Conservation (phyloP, 2,329 filamentous ascomycete genomes). For the Aureobasidium lini region DNA sequence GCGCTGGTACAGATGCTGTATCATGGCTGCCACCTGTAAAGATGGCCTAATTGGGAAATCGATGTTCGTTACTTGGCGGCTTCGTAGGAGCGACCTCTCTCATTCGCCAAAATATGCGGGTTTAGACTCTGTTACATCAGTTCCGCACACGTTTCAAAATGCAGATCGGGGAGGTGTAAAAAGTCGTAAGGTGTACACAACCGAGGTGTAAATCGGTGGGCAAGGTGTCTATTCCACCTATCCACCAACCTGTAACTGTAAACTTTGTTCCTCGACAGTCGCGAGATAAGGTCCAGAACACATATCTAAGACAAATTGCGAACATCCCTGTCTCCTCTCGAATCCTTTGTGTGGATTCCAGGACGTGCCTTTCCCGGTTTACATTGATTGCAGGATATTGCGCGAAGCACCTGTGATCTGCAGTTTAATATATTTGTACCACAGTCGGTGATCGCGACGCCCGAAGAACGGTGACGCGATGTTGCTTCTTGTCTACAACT, state of each 20-base stretch:
- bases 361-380: not conserved
- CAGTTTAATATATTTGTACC: constrained; percentile 2
- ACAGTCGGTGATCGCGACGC: constrained; percentile 3
- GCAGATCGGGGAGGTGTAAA: too few relatives aligned
- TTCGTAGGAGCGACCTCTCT: too few relatives aligned
- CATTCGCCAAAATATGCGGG: too few relatives aligned
- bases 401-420: constrained; percentile 7
- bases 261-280: not conserved
- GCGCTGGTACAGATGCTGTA: too few relatives aligned
- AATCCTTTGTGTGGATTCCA: not conserved
- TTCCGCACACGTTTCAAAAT: too few relatives aligned
- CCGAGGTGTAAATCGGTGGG: too few relatives aligned
- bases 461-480: not conserved
- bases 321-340: not conserved
- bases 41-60: too few relatives aligned
- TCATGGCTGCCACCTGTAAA: too few relatives aligned
- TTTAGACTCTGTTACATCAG: too few relatives aligned
- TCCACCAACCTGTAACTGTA: not conserved
- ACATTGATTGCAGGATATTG: constrained; percentile 1
- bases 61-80: too few relatives aligned
- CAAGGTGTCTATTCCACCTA: not conserved
- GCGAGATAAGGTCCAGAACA: not conserved
- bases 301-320: not conserved
- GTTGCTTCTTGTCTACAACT: not conserved
- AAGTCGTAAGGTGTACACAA: too few relatives aligned